A percentile compares a stretch with the other conserved stretches of the same genome.
phyloP scores from a whole-genome alignment of 2,329 filamentous ascomycete genomes.

The Endoconidiophora polonica region DNA sequence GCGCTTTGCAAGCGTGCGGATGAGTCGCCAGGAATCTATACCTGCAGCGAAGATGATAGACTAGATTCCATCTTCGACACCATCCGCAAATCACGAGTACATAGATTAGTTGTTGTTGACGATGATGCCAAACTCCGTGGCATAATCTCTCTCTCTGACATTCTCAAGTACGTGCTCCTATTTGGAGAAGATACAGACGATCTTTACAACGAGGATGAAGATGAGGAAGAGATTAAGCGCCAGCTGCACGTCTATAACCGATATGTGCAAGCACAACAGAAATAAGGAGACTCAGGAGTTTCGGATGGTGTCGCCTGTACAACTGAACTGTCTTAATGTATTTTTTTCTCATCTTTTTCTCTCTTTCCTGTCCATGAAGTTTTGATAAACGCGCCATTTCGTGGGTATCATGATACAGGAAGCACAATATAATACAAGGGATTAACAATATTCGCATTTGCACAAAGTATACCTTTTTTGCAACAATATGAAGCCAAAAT shows the following conservation, averaged over 20 bases:
- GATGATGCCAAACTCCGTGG: constrained; percentile 74
- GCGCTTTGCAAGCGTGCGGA: constrained; percentile 73
- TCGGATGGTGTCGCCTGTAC: neutral
- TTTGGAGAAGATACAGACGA: constrained; percentile 44
- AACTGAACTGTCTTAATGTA: too few species aligned
- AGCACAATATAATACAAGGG: too few species aligned
- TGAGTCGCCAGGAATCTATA: constrained; percentile 93
- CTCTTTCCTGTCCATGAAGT: neutral
- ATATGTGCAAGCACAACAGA: constrained; percentile 9
- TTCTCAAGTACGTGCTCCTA: constrained; percentile 83
- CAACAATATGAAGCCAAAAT: too few species aligned
- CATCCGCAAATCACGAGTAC: constrained; percentile 83
- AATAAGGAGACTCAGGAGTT: neutral
- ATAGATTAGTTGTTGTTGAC: constrained; percentile 84
- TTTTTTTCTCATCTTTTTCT: neutral
- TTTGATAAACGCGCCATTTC: neutral
- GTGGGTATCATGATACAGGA: too few species aligned
- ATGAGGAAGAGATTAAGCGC: constrained; percentile 13
- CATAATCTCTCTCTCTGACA: constrained; percentile 86
- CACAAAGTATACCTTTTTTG: too few species aligned
- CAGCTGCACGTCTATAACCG: constrained; percentile 5
- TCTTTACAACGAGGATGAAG: constrained; percentile 20
- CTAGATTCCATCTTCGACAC: constrained; percentile 95
- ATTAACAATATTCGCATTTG: too few species aligned
- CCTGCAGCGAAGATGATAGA: constrained; percentile 78